Conservation (phyloP, 495 filamentous ascomycete species). For the Hyphodiscus hymeniophilus region DNA sequence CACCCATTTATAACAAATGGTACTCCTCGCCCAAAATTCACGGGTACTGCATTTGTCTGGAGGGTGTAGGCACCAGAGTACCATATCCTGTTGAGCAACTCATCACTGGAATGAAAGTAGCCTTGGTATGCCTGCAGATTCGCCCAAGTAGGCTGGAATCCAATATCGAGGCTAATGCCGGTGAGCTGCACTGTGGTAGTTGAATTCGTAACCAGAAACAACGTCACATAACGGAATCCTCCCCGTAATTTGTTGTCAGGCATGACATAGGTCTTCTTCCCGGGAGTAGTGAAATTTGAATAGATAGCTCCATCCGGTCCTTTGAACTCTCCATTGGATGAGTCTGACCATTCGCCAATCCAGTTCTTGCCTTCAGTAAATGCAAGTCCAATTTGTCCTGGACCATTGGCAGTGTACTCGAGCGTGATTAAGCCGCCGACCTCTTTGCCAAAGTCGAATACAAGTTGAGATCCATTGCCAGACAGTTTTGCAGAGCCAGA, state of each 20-base stretch:
- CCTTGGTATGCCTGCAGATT: constrained; percentile 54
- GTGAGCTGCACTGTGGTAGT: constrained; percentile 30
- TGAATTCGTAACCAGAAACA: constrained; percentile 38
- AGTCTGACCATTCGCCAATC: constrained; percentile 53
- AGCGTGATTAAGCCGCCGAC: constrained; percentile 49
- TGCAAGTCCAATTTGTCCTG: constrained; percentile 46
- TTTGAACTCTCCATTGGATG: constrained; percentile 44
- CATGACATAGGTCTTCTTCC: constrained; percentile 37
- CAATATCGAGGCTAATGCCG: constrained; percentile 39
- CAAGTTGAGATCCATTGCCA: constrained; percentile 38
- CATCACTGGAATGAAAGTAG: constrained; percentile 53
- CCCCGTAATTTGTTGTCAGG: constrained; percentile 45
- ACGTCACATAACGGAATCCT: constrained; percentile 53
- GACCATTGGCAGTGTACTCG: constrained; percentile 35
- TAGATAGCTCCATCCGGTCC: constrained; percentile 46
- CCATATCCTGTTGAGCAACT: constrained; percentile 52
- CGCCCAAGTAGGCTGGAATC: constrained; percentile 57
- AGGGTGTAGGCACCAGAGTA: constrained; percentile 56
- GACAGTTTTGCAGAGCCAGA: constrained; percentile 27
- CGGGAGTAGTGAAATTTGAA: constrained; percentile 38
- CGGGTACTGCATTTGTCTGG: constrained; percentile 49
- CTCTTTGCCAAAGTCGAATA: constrained; percentile 52
- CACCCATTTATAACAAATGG: constrained; percentile 41
- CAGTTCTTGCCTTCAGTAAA: constrained; percentile 57
- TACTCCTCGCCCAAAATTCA: constrained; percentile 43